Evolutionary conservation across 2,329 filamentous ascomycete species (phyloP).

Genomic region (Exophiala spinifera): DNA sequence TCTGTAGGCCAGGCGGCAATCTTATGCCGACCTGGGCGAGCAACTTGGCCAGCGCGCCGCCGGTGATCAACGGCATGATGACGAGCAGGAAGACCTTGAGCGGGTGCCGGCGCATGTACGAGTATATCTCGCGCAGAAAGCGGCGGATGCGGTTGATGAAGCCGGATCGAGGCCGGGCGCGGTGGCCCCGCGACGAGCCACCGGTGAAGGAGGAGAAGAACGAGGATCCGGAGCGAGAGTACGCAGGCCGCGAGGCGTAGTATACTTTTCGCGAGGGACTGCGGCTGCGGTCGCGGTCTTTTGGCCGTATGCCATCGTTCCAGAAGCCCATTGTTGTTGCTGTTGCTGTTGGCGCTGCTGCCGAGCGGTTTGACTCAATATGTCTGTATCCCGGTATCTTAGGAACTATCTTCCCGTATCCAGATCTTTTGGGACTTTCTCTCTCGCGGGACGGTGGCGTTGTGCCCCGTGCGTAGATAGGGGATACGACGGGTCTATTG

Average conservation of each 20-base stretch:
- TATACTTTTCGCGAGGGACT: conserved; percentile 26
- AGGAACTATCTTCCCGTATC: too few species aligned
- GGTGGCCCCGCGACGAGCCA: conserved; percentile 45
- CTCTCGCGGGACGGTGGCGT: too few species aligned
- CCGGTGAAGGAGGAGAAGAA: conserved; percentile 24
- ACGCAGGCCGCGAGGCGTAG: conserved; percentile 34
- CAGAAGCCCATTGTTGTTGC: conserved; percentile 30
- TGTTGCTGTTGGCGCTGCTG: too few species aligned
- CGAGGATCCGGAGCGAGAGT: conserved; percentile 38
- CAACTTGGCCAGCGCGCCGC: conserved; percentile 74
- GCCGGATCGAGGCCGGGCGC: conserved; percentile 70
- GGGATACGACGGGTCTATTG: too few species aligned
- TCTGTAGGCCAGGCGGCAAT: conserved; percentile 60
- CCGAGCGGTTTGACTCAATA: too few species aligned
- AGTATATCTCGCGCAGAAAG: conserved; percentile 73
- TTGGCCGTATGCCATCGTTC: conserved; percentile 29
- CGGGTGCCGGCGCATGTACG: conserved; percentile 79
- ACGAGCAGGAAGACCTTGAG: conserved; percentile 84
- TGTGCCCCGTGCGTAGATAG: too few species aligned
- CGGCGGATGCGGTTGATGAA: conserved; percentile 77
- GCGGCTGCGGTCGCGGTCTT: conserved; percentile 22
- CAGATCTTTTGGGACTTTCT: too few species aligned
- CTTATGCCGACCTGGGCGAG: conserved; percentile 76
- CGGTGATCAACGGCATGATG: conserved; percentile 81
- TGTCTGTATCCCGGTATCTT: too few species aligned